These are phyloP conservation scores for Dentipellis sp. DNA, from an alignment of 768 basidiomycete genomes.

Conservation along the genomic window DNA sequence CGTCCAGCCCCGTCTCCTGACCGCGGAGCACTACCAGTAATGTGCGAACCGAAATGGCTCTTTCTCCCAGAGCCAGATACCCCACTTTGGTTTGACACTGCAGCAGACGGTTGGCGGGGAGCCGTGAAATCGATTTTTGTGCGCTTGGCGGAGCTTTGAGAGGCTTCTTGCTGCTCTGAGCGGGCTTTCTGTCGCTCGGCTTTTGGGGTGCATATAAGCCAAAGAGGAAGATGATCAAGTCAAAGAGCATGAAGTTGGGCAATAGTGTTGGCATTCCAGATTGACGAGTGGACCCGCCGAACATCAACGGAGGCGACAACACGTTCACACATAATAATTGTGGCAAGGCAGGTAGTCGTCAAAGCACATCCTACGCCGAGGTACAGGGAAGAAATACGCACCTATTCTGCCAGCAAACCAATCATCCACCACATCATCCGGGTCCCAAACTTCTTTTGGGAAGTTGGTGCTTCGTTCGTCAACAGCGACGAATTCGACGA, in stretches of 20 bases:
- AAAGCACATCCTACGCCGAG: background rate
- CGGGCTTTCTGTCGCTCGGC: conserved; percentile 32
- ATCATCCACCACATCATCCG: conserved; percentile 46
- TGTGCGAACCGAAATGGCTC: conserved; percentile 4
- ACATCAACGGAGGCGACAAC: background rate
- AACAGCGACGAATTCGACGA: conserved; percentile 91
- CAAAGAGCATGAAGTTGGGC: background rate
- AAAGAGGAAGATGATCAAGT: background rate
- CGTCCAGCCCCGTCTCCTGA: background rate
- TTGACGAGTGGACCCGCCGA: background rate
- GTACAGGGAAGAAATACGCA: conserved; percentile 28
- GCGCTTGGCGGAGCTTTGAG: conserved; percentile 25
- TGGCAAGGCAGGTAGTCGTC: background rate
- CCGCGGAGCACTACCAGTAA: background rate
- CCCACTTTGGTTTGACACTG: conserved; percentile 1
- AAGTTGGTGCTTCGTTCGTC: conserved; percentile 86
- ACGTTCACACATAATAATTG: background rate
- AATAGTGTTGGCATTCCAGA: background rate
- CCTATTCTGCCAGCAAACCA: conserved; percentile 79
- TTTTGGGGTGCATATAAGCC: conserved; percentile 8
- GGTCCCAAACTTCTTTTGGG: conserved; percentile 65
- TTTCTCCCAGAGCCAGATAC: background rate
- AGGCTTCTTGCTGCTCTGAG: conserved; percentile 31
- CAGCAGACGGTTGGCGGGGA: conserved; percentile 12
- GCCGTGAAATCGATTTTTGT: conserved; percentile 32